A percentile compares a stretch with the other conserved stretches of the same genome.
Evolutionary conservation across 495 filamentous ascomycete genomes (phyloP).

Genomic region (Penicillium dipodomyicola): DNA sequence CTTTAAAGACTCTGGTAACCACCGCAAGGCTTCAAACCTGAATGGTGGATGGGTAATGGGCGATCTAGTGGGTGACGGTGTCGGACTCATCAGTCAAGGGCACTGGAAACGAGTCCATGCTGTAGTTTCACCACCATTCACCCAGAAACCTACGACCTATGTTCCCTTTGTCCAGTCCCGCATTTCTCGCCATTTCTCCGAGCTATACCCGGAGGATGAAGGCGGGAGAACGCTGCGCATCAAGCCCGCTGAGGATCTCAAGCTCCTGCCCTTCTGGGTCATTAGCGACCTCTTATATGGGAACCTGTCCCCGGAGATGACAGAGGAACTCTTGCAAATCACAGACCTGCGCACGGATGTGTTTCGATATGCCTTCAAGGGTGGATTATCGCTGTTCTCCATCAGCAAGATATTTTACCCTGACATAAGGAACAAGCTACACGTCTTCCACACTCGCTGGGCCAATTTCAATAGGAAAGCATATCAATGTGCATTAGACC

Average conservation of each 20-base stretch:
- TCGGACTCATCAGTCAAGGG: constrained; percentile 1
- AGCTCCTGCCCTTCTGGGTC: neutral
- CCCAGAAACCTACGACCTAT: neutral
- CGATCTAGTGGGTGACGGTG: neutral
- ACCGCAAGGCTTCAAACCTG: neutral
- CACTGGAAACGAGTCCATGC: constrained; percentile 1
- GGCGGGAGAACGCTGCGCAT: neutral
- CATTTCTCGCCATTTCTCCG: neutral
- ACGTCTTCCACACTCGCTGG: neutral
- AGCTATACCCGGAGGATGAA: neutral
- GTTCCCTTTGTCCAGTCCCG: neutral
- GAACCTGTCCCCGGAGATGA: neutral
- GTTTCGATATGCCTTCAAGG: constrained; percentile 2
- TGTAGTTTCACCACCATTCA: neutral
- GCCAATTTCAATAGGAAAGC: neutral
- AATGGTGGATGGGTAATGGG: constrained; percentile 1
- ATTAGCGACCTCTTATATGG: neutral
- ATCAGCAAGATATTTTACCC: neutral
- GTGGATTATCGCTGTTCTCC: neutral
- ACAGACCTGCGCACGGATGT: neutral
- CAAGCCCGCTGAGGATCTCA: constrained; percentile 1
- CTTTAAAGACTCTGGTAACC: neutral
- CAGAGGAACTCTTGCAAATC: neutral
- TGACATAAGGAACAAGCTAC: neutral
- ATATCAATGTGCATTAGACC: neutral